These are phyloP conservation scores for Epichloe festucae DNA, from an alignment of 2,329 filamentous ascomycete genomes.

Conservation along the genomic window DNA sequence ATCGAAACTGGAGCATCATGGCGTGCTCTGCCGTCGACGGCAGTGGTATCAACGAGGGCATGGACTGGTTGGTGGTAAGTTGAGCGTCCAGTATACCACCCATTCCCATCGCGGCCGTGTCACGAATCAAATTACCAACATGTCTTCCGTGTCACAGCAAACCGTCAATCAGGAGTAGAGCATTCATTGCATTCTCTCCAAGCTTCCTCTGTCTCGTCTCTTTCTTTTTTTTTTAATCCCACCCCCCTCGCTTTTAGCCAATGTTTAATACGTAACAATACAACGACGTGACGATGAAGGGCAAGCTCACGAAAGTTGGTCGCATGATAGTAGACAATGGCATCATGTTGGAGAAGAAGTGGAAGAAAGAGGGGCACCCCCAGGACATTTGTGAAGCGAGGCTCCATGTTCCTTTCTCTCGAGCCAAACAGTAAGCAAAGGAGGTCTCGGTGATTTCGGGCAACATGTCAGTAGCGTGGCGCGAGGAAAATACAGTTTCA, in stretches of 20 bases:
- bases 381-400: not conserved
- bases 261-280: conserved; percentile 18
- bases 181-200: not conserved
- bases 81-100: not conserved
- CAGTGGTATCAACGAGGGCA: conserved; percentile 86
- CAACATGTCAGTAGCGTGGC: not conserved
- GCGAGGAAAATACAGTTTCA: conserved; percentile 1
- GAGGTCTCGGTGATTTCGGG: not conserved
- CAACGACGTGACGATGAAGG: conserved; percentile 16
- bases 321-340: conserved; percentile 15
- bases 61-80: conserved; percentile 94
- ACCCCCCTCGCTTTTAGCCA: conserved; percentile 1
- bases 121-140: not conserved
- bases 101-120: not conserved
- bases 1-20: conserved; percentile 98
- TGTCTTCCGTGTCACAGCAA: conserved; percentile 18
- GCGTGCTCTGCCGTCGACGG: conserved; percentile 95
- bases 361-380: not conserved
- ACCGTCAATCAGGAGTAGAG: conserved; percentile 23
- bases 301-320: conserved; percentile 9
- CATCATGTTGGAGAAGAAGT: conserved; percentile 9
- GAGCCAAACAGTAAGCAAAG: not conserved
- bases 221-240: not conserved
- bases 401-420: too few species aligned
- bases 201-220: not conserved